A percentile compares a stretch with the other conserved stretches of the same genome.
Evolutionary conservation across 169 alveolate genomes (phyloP).

Genomic region (Amoebophrya sp.): DNA sequence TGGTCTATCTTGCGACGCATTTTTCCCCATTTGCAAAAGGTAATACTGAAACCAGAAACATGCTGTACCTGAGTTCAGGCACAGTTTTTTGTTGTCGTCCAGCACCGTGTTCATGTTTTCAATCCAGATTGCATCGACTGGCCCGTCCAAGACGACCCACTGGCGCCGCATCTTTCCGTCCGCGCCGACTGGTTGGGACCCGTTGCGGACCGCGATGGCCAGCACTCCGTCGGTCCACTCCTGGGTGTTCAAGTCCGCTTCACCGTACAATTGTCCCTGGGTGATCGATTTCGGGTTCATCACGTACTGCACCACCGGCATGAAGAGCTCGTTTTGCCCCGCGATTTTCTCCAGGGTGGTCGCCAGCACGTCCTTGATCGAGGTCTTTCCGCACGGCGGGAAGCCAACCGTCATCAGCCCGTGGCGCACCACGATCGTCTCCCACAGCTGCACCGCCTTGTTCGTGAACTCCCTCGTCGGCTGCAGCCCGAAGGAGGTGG

Average conservation of each 20-base stretch:
- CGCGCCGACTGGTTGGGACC: conserved; percentile 39
- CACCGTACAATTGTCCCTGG: conserved; percentile 69
- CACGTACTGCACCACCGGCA: conserved; percentile 44
- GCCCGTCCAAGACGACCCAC: conserved; percentile 87
- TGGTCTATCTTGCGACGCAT: no score
- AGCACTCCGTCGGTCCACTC: conserved; percentile 77
- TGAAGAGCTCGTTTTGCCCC: conserved; percentile 42
- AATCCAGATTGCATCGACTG: conserved; percentile 90
- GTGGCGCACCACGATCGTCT: conserved; percentile 75
- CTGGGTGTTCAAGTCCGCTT: conserved; percentile 63
- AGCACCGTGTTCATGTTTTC: conserved; percentile 86
- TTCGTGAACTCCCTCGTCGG: conserved; percentile 40
- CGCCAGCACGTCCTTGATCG: conserved; percentile 47
- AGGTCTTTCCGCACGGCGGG: conserved; percentile 67
- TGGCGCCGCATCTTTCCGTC: conserved; percentile 41
- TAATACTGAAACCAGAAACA: no score
- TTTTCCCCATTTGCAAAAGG: no score
- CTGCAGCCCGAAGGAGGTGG: conserved; percentile 31
- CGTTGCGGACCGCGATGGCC: conserved; percentile 58
- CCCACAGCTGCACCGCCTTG: conserved; percentile 64
- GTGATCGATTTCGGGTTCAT: conserved; percentile 75
- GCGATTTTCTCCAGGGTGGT: conserved; percentile 41
- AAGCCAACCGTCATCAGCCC: conserved; percentile 82
- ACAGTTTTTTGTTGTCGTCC: conserved; percentile 82
- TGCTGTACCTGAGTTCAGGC: conserved; percentile 62